Base-by-base conservation (phyloP, 1,284 basidiomycete genomes). In the Schizophyllum amplum region DNA sequence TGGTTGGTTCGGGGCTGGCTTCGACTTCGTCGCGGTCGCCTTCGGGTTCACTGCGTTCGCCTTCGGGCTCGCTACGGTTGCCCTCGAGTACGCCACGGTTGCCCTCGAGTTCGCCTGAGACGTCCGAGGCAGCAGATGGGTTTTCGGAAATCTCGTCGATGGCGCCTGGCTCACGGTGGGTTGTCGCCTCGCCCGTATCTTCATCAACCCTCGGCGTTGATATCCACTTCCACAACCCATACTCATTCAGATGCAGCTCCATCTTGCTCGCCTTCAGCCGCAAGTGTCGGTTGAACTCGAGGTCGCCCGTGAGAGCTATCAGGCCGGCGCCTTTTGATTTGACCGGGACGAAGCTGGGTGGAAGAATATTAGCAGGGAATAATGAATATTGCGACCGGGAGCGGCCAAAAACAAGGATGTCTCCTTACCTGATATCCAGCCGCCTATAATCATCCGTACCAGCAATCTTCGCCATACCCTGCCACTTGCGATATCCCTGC, bases 161-260 rank as follows among this genome's bases (percentile, higher is more conserved):
- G n/a, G n/a, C n/a, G n/a, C n/a, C n/a, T n/a, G n/a, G n/a, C n/a
- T n/a, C n/a, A n/a, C n/a, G n/a, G n/a, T n/a, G n/a, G n/a, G n/a
- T n/a, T n/a, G n/a, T n/a, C n/a, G n/a, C n/a, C n/a, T n/a, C n/a
- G n/a, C n/a, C n/a, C n/a, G n/a, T n/a, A n/a, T n/a, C n/a, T n/a
- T n/a, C n/a, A 54, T 51, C 53, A 54, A 24, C 54, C 56, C 20
- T 59, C 47, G 47, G n/a, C n/a, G 62, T 60, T 25, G 52, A 51
- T 25, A 64, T 69, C 79, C 79, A 82, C 57, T 66, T 71, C 83
- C 83, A 85, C 4, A 86, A 64, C 6, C 84, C 84, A 60, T 74
- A 77, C 59, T 82, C 80, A 63, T 83, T 78, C 53, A 86, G 71
- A 22, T 73, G 68, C 62, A 82, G 62, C 6, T 75, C 78, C 17